phyloP scores from a whole-genome alignment of 1,284 basidiomycete genomes.

The Trametes polyzona region DNA sequence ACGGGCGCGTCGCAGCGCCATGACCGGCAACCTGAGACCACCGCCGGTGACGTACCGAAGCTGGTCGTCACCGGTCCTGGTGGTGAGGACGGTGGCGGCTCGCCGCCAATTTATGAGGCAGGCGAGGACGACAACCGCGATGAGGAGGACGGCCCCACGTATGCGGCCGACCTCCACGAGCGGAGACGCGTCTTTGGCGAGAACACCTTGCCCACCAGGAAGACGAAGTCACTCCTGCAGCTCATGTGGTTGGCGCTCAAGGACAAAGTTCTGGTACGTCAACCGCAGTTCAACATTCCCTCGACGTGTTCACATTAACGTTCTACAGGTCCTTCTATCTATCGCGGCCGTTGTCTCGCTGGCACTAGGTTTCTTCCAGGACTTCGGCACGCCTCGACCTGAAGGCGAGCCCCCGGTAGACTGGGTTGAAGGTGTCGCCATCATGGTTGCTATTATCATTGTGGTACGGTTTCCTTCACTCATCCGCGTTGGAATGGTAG shows the following conservation, averaged over 20 bases:
- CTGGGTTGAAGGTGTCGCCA: constrained; percentile 99
- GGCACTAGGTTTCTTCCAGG: constrained; percentile 93
- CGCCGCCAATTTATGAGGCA: constrained; percentile 20
- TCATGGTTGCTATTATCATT: constrained; percentile 86
- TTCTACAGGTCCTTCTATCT: constrained; percentile 77
- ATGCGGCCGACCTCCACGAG: constrained; percentile 61
- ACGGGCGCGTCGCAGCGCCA: constrained; percentile 41
- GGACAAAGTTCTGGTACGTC: constrained; percentile 89
- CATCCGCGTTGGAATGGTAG: not conserved
- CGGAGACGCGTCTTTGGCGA: constrained; percentile 80
- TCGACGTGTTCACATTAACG: not conserved
- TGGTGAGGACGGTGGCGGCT: constrained; percentile 32
- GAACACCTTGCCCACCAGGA: constrained; percentile 81
- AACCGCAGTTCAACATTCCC: not conserved
- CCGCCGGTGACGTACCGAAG: constrained; percentile 37
- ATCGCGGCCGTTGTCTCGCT: constrained; percentile 93
- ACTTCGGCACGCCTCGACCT: constrained; percentile 76
- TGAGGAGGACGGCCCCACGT: constrained; percentile 44
- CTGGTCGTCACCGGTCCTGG: constrained; percentile 50
- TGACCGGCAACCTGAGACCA: constrained; percentile 33
- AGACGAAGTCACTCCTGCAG: constrained; percentile 78
- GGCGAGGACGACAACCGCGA: constrained; percentile 29
- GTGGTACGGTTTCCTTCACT: constrained; percentile 58
- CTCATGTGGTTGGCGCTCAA: constrained; percentile 96
- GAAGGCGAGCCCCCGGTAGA: constrained; percentile 74